Evolutionary conservation across 192 early-diverging fungal species (phyloP), one percentile per base, ranked within the genome.

Genomic region (Piromyces finnis): DNA sequence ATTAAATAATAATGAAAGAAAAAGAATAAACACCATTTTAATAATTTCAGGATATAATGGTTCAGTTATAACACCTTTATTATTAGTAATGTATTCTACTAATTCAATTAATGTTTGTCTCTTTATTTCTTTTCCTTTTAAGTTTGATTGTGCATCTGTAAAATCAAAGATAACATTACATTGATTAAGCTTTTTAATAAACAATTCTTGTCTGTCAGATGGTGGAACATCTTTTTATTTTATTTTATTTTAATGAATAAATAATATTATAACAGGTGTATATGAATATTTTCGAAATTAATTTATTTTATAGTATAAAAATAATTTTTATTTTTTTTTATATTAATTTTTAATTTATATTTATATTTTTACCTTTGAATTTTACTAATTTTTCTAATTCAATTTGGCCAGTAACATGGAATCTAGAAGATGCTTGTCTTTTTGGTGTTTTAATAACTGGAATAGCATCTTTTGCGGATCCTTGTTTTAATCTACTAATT

Each of bases 91-190:
- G 82, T 98, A 98, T 29, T 98, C 95, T 32, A 98, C 88, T 29
- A 99, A 89, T 82, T 99, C 98, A 28, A 89, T 90, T 82, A 99
- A 85, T 18, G 95, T 91, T 81, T 92, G 91, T 78, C 94, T 92
- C 84, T 99, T 99, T 81, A 98, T 95, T 81, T 99, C 97, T 82
- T 99, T 99, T 82, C 94, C 95, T 79, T 93, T 94, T 5, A 97
- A 82, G 82, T 97, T 94, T 29, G 92, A 90, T 77, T 93, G 88
- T 16, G 92, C 88, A 86, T 97, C 96, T 82, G 92, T 96, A 81
- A 99, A 99, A 83, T 99, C 98, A 82, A 98, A 99, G 26, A 98
- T 87, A 14, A 95, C 91, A 68, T 89, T 88, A 84, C 98, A 99
- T 85, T 98, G 98, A 30, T 86, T 84, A 30, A 99, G 85, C 86